A percentile compares a stretch with the other conserved stretches of the same genome.
phyloP scores from a whole-genome alignment of 2,329 filamentous ascomycete species.

The Fusarium algeriense region DNA sequence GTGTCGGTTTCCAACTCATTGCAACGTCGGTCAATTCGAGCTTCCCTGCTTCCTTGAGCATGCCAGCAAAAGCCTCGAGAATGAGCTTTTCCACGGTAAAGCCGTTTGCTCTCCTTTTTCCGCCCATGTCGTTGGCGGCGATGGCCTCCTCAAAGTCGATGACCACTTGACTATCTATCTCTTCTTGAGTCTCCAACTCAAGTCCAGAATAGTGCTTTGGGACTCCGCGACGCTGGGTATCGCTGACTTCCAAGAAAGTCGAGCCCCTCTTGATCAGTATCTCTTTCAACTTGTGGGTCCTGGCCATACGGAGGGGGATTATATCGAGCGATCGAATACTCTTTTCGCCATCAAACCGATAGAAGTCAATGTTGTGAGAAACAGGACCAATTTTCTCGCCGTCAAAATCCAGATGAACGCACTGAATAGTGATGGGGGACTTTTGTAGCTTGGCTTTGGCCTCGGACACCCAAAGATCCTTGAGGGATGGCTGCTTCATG shows the following conservation, averaged over 20 bases:
- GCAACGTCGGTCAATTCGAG: rapidly evolving
- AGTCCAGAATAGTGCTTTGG: background rate
- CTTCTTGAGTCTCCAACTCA: background rate
- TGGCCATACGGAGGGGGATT: rapidly evolving
- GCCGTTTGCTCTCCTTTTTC: background rate
- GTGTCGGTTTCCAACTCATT: background rate
- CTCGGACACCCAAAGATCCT: background rate
- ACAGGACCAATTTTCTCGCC: background rate
- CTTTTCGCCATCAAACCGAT: background rate
- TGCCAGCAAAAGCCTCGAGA: background rate
- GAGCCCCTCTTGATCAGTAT: background rate
- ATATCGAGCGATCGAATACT: background rate
- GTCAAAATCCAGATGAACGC: background rate
- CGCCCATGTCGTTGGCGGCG: background rate
- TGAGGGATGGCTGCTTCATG: background rate
- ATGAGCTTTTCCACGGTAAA: background rate
- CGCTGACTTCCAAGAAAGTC: background rate
- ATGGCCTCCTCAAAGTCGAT: background rate
- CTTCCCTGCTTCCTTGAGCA: background rate
- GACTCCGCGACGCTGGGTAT: background rate
- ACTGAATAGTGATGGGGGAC: background rate
- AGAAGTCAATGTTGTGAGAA: background rate
- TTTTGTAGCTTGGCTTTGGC: background rate
- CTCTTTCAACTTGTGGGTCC: background rate
- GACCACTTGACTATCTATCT: background rate